Base-by-base conservation (phyloP, 495 filamentous ascomycete species). In the Hypoxylon trugodes region DNA sequence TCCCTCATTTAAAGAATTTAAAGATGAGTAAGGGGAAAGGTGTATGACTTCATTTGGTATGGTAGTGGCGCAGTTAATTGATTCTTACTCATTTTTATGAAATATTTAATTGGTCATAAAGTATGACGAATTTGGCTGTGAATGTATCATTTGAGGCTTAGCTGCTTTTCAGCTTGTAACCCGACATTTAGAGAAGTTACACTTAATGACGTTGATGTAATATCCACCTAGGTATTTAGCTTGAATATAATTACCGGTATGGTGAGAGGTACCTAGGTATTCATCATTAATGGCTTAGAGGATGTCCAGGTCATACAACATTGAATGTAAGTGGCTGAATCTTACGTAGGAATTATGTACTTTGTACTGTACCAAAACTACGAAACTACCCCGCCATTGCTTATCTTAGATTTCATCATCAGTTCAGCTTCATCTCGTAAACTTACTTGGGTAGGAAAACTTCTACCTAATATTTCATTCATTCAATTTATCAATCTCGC, bases 351-450 rank as follows among this genome's bases (percentile, higher is more conserved):
- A 22, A 46, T 25, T 3, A 25, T 46, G n/a, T 32, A 32, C 28
- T 6, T 5, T 32, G 5, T 32, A 32, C 28, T 32, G 6, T 32
- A 32, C n/a, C 35, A 38, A 8, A 38, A 15, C 37, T 18, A 15
- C 15, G 15, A 15, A 28, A 16, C 25, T 48, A 48, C 45, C 45
- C 45, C 45, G 45, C 45, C 45, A 47, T 47, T 25, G 7, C 13
- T 28, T 30, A 13, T 15, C 43, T 16, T 30, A 21, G 25, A 1
- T n/a, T 15, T 28, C 45, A 18, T 19, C 25, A 43, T n/a, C n/a
- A n/a, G n/a, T n/a, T n/a, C n/a, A n/a, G n/a, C n/a, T n/a, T n/a
- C n/a, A n/a, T n/a, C n/a, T n/a, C n/a, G n/a, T n/a, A n/a, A n/a
- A n/a, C n/a, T n/a, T n/a, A n/a, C n/a, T n/a, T n/a, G n/a, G n/a